Evolutionary conservation across 1,284 basidiomycete species (phyloP).

Genomic region (Ganoderma lingzhi): DNA sequence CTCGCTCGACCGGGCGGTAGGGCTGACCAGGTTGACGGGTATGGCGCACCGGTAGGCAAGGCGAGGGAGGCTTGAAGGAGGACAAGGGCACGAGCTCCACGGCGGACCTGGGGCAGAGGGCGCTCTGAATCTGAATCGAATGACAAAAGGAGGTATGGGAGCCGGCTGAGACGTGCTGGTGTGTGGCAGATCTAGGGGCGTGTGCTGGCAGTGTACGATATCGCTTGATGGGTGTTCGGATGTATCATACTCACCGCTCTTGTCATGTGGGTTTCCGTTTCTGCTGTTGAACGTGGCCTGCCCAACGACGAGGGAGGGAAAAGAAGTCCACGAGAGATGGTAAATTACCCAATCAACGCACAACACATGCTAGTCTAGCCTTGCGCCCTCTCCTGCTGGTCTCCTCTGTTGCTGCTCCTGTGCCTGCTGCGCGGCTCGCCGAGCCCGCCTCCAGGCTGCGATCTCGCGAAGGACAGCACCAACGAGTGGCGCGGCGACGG

Average conservation of each 20-base stretch:
- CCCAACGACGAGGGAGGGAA: not conserved
- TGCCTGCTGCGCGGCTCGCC: conserved; percentile 16
- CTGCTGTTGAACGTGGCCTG: not conserved
- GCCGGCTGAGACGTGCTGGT: not conserved
- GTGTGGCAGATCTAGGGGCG: not conserved
- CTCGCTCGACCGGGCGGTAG: not conserved
- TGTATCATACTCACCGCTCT: conserved; percentile 6
- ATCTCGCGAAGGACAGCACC: conserved; percentile 79
- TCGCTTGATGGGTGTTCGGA: not conserved
- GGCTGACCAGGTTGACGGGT: not conserved
- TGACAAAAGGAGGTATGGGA: not conserved
- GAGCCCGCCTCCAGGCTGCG: conserved; percentile 56
- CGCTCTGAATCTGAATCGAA: not conserved
- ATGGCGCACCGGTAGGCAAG: not conserved
- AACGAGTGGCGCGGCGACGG: conserved; percentile 83
- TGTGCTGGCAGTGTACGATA: conserved; percentile 1
- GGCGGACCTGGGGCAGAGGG: conserved; percentile 16
- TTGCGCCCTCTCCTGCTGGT: not conserved
- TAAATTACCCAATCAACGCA: not conserved
- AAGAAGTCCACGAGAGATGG: not conserved
- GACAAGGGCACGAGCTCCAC: conserved; percentile 10
- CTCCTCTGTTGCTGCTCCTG: not conserved
- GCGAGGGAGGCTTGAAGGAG: not conserved
- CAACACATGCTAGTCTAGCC: conserved; percentile 6
- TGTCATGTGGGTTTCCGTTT: not conserved